phyloP scores from a whole-genome alignment of 2,329 filamentous ascomycete genomes.

The Fusarium agapanthi region DNA sequence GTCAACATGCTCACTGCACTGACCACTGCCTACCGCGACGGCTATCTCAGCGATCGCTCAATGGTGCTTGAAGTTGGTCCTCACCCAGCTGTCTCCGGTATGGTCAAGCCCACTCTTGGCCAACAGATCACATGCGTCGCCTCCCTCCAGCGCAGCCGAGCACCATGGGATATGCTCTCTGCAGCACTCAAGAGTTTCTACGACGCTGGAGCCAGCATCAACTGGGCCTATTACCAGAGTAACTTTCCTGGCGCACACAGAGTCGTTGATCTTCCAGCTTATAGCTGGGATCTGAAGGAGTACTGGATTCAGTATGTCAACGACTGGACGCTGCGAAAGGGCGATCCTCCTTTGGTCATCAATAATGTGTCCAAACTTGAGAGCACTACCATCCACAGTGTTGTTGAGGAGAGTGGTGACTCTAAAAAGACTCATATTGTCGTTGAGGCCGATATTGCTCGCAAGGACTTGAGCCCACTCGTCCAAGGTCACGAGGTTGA shows the following conservation, averaged over 20 bases:
- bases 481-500: constrained; percentile 34
- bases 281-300: constrained; percentile 77
- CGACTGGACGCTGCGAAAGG: constrained; percentile 76
- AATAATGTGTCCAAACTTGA: constrained; percentile 11
- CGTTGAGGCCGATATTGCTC: constrained; percentile 31
- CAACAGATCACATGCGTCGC: constrained; percentile 24
- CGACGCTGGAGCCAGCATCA: constrained; percentile 15
- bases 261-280: constrained; percentile 71
- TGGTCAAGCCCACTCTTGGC: constrained; percentile 27
- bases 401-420: constrained; percentile 27
- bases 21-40: neutral
- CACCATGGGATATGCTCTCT: constrained; percentile 16
- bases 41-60: constrained; percentile 2
- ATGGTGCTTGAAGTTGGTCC: constrained; percentile 33
- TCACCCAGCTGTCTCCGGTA: constrained; percentile 29
- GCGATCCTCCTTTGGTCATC: constrained; percentile 42
- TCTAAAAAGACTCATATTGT: constrained; percentile 22
- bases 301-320: constrained; percentile 73
- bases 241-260: constrained; percentile 23
- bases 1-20: constrained; percentile 31
- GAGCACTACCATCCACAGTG: constrained; percentile 28
- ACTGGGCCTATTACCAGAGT: constrained; percentile 44
- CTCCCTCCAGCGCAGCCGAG: constrained; percentile 16
- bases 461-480: constrained; percentile 27
- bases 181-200: constrained; percentile 18